Base-by-base conservation (phyloP, 2,329 filamentous ascomycete genomes). In the Chaetomiaceae sp. region DNA sequence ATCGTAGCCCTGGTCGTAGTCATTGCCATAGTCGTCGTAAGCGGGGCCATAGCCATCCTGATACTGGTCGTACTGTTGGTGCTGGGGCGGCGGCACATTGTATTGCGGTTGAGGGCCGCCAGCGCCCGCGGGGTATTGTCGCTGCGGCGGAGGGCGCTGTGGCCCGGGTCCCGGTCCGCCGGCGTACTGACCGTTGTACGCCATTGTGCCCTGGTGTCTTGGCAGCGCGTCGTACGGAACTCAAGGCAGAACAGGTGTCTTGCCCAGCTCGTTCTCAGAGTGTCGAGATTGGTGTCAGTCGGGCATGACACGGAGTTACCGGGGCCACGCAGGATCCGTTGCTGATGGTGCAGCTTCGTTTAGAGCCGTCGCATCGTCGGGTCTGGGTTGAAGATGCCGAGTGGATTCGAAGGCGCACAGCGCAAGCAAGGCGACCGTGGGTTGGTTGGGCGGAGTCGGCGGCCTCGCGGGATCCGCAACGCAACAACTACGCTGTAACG, bases 161-260 rank as follows among this genome's bases (percentile, higher is more conserved):
- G 67, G 66, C 42, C 67, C 70, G 26, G 66, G 68, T 30, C 71
- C 54, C 27, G 57, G 38, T 19, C 65, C 60, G 17, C 48, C 65
- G 47, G 66, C 65, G 49, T 73, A 75, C 50, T 65, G 69, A 50
- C 66, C 68, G 51, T 75, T 70, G 58, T 76, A 77, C 37, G 74
- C 71, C 75, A 79, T 79, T 22, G 14, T 52, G 53, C 40, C 9
- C 22, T 24, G 6, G 6, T 9, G 22, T 5, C 22, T 24, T 24
- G 9, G 22, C 22, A 24, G 22, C 22, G 19, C 29, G 22, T 15
- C 8, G 18, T 32, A 26, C 15, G 12, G 41, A 37, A 15, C 18
- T 15, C 20, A 24, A 27, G 14, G 24, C 22, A 12, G 11, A 15
- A 19, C 9, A 32, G 15, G 14, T 22, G 26, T 32, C 38, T 40